Conservation (phyloP, 2,329 filamentous ascomycete species). For the Sphaerulina musiva region DNA sequence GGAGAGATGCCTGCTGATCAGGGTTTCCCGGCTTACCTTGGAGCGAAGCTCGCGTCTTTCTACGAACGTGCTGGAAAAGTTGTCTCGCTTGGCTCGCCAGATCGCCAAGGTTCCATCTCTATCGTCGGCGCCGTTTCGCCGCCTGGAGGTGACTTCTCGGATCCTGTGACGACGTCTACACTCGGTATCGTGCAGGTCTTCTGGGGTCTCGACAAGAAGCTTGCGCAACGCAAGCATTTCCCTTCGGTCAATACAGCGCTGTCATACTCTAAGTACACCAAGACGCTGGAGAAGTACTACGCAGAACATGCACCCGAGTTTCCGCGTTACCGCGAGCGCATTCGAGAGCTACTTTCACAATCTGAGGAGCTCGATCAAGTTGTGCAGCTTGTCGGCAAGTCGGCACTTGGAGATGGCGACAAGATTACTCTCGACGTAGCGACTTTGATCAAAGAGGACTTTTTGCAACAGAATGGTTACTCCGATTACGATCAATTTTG, state of each 20-base stretch:
- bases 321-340: slow-evolving; percentile 82
- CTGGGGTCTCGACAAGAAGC: slow-evolving; percentile 99
- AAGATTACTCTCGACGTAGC: slow-evolving; percentile 97
- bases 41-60: slow-evolving; percentile 95
- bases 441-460: slow-evolving; percentile 91
- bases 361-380: slow-evolving; percentile 98
- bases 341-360: slow-evolving; percentile 87
- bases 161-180: slow-evolving; percentile 89
- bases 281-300: slow-evolving; percentile 83
- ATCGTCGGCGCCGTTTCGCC: slow-evolving; percentile 97
- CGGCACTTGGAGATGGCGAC: slow-evolving; percentile 87
- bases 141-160: slow-evolving; percentile 97
- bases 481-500: slow-evolving; percentile 99
- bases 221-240: slow-evolving; percentile 98
- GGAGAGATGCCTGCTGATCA: slow-evolving; percentile 99
- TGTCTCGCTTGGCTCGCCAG: slow-evolving; percentile 76
- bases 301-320: slow-evolving; percentile 91
- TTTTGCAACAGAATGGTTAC: slow-evolving; percentile 98
- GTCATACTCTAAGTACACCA: slow-evolving; percentile 96
- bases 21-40: slow-evolving; percentile 95
- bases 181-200: slow-evolving; percentile 98
- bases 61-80: slow-evolving; percentile 96
- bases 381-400: slow-evolving; percentile 96
- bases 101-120: slow-evolving; percentile 85
- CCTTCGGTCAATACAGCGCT: slow-evolving; percentile 92